phyloP scores from a whole-genome alignment of 2,329 filamentous ascomycete species.

The Ophiostoma piceae region DNA sequence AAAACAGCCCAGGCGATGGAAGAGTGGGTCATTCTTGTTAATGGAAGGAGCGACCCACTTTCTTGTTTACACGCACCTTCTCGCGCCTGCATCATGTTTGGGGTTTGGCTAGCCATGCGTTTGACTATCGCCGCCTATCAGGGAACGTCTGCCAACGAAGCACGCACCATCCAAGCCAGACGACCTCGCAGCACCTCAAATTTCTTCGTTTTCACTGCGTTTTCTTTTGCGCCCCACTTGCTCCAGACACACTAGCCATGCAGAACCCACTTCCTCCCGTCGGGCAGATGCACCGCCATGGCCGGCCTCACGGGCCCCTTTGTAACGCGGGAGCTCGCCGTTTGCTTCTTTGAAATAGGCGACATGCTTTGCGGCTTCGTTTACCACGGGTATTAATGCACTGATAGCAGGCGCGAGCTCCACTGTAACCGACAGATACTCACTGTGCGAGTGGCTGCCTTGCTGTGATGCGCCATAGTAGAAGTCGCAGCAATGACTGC shows the following conservation, averaged over 20 bases:
- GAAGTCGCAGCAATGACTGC: background rate
- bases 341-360: conserved; percentile 9
- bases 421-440: background rate
- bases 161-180: background rate
- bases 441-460: background rate
- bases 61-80: background rate
- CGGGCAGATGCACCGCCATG: conserved; percentile 2
- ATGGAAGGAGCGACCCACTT: background rate
- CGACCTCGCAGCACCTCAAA: background rate
- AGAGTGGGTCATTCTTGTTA: background rate
- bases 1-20: background rate
- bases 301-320: background rate
- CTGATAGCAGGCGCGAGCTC: background rate
- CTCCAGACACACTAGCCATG: background rate
- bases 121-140: conserved; percentile 4
- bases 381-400: background rate
- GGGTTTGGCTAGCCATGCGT: background rate
- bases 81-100: background rate
- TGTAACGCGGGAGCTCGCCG: background rate
- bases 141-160: background rate
- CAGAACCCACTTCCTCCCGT: background rate
- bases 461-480: background rate
- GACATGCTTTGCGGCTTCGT: background rate
- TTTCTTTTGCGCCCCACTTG: background rate
- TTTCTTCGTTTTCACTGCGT: background rate